These are phyloP conservation scores for Conticribra weissflogii DNA, from an alignment of 108 stramenopile genomes.

Conservation along the genomic window DNA sequence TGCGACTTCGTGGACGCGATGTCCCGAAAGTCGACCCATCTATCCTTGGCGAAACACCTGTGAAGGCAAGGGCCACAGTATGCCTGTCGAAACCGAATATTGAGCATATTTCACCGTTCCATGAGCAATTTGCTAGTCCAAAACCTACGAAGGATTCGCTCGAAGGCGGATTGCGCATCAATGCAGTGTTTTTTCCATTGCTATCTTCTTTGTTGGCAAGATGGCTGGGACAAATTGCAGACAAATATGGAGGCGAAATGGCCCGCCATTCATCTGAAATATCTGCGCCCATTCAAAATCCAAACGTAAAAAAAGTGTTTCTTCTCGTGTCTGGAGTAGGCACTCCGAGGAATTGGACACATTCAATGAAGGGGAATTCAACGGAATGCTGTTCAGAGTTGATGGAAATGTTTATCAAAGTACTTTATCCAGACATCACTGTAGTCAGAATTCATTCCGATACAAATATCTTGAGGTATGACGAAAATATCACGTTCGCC, in stretches of 20 bases:
- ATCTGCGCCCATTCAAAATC: conserved; percentile 16
- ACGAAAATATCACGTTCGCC: conserved; percentile 96
- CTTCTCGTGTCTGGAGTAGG: conserved; percentile 91
- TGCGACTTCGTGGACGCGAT: conserved; percentile 76
- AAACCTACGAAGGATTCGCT: conserved; percentile 5
- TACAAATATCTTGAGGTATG: conserved; percentile 95
- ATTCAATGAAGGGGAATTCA: conserved; percentile 81
- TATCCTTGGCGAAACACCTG: conserved; percentile 35
- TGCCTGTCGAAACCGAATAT: conserved; percentile 1
- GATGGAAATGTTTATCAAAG: conserved; percentile 76
- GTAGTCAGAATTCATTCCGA: conserved; percentile 86
- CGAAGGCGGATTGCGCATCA: conserved; percentile 44
- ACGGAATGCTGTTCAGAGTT: conserved; percentile 85
- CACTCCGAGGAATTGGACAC: conserved; percentile 89
- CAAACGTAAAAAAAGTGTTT: conserved; percentile 77
- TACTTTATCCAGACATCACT: conserved; percentile 70
- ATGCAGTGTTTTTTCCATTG: conserved; percentile 91
- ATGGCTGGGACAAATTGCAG: conserved; percentile 73
- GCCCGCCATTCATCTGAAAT: conserved; percentile 9
- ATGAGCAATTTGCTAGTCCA: not conserved
- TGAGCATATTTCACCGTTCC: not conserved
- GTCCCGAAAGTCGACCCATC: conserved; percentile 45
- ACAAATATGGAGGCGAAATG: conserved; percentile 49
- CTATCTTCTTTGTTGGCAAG: conserved; percentile 79
- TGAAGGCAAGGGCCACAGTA: conserved; percentile 8